Evolutionary conservation across 2,329 filamentous ascomycete genomes (phyloP).

Genomic region (Thielaviopsis ethacetica): DNA sequence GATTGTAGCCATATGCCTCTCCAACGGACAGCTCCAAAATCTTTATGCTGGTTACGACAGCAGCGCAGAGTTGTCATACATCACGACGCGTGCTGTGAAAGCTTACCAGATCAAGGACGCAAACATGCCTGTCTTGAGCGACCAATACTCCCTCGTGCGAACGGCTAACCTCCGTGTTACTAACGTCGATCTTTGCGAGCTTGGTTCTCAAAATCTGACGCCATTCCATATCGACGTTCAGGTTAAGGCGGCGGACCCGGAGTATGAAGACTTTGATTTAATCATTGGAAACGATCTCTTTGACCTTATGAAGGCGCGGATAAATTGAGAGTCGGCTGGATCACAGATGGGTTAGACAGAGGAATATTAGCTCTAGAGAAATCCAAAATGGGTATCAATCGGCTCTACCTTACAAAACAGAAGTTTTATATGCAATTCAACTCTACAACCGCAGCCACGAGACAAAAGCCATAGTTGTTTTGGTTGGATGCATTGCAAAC

Average conservation of each 20-base stretch:
- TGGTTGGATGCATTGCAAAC: too few species aligned
- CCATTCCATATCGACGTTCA: not conserved
- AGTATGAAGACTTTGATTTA: not conserved
- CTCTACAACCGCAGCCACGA: too few species aligned
- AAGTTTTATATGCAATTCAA: too few species aligned
- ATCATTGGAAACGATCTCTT: not conserved
- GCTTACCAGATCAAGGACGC: not conserved
- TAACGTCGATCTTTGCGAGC: not conserved
- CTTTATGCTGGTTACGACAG: not conserved
- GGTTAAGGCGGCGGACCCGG: not conserved
- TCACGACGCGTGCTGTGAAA: not conserved
- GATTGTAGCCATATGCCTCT: not conserved
- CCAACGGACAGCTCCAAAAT: not conserved
- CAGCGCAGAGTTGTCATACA: not conserved
- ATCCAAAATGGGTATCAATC: too few species aligned
- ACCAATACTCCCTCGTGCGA: not conserved
- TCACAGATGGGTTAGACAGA: too few species aligned
- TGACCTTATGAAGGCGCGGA: not conserved
- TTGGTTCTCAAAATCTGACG: not conserved
- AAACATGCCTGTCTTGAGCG: not conserved
- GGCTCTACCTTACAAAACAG: too few species aligned
- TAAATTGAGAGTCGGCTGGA: too few species aligned
- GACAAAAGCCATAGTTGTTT: too few species aligned
- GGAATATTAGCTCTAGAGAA: too few species aligned
- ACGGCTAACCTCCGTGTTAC: not conserved